Evolutionary conservation across 2,329 filamentous ascomycete species (phyloP).

Genomic region (Hymenoscyphus fraxineus): DNA sequence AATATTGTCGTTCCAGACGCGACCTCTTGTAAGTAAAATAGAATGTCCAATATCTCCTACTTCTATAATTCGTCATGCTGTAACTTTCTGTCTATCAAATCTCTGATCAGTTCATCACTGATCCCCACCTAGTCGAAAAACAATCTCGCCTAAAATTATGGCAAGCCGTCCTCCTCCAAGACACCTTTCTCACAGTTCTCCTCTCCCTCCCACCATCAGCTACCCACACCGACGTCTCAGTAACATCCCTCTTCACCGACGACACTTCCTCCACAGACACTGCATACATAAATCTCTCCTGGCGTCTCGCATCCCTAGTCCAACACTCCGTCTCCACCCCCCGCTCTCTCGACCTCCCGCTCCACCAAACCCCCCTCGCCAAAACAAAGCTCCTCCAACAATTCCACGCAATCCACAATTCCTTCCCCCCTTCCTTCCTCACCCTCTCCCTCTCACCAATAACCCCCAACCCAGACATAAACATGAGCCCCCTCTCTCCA

Average conservation of each 20-base stretch:
- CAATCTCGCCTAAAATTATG: constrained; percentile 76
- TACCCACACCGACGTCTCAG: constrained; percentile 74
- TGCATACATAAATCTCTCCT: constrained; percentile 64
- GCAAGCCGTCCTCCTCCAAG: constrained; percentile 77
- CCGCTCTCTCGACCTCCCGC: constrained; percentile 67
- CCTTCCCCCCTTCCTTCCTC: constrained; percentile 65
- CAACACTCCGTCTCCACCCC: constrained; percentile 74
- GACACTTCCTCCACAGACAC: constrained; percentile 59
- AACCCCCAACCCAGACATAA: background rate
- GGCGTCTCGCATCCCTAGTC: constrained; percentile 74
- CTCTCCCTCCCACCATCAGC: constrained; percentile 73
- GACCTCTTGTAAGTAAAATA: background rate
- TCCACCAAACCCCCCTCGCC: constrained; percentile 64
- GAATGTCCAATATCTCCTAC: too few relatives aligned
- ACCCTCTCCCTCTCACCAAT: constrained; percentile 30
- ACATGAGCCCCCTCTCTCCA: constrained; percentile 42
- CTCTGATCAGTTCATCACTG: constrained; percentile 43
- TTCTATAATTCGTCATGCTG: background rate
- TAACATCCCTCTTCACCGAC: constrained; percentile 69
- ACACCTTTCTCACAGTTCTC: constrained; percentile 76
- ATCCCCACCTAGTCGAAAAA: constrained; percentile 67
- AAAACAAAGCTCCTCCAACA: constrained; percentile 67
- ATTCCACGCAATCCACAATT: constrained; percentile 68
- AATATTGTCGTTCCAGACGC: constrained; percentile 52
- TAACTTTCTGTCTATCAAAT: background rate